Evolutionary conservation across 2,329 filamentous ascomycete species (phyloP).

Genomic region (Ceratocystis huliohia): DNA sequence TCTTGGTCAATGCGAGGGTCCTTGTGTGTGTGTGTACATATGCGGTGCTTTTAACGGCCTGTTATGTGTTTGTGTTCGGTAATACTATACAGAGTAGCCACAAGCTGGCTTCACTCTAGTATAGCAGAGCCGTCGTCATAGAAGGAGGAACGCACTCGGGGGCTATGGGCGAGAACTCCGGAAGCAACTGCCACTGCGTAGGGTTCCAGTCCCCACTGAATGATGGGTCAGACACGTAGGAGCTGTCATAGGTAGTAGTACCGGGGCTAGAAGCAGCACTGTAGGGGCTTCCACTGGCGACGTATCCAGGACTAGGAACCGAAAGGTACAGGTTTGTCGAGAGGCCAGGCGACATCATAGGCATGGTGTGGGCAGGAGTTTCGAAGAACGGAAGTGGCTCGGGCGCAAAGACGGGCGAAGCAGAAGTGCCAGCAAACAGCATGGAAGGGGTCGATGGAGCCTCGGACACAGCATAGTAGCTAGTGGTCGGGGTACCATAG

Average conservation of each 20-base stretch:
- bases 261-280: constrained; percentile 17
- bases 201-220: constrained; percentile 11
- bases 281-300: constrained; percentile 14
- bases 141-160: constrained; percentile 20
- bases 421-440: constrained; percentile 12
- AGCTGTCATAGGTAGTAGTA: constrained; percentile 15
- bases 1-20: constrained; percentile 19
- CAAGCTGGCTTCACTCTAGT: constrained; percentile 13
- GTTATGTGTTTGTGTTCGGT: neutral
- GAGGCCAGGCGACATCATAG: constrained; percentile 17
- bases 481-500: constrained; percentile 14
- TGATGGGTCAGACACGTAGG: constrained; percentile 15
- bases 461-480: constrained; percentile 17
- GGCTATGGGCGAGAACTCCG: constrained; percentile 16
- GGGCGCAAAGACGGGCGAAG: constrained; percentile 10
- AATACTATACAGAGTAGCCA: neutral
- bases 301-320: constrained; percentile 15
- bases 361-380: constrained; percentile 7
- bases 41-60: constrained; percentile 7
- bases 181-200: constrained; percentile 11
- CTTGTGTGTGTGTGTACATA: neutral
- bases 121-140: constrained; percentile 17
- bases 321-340: constrained; percentile 13
- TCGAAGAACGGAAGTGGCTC: constrained; percentile 12
- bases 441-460: constrained; percentile 9